These are phyloP conservation scores for Choiromyces venosus DNA, from an alignment of 495 filamentous ascomycete genomes.

Conservation along the genomic window DNA sequence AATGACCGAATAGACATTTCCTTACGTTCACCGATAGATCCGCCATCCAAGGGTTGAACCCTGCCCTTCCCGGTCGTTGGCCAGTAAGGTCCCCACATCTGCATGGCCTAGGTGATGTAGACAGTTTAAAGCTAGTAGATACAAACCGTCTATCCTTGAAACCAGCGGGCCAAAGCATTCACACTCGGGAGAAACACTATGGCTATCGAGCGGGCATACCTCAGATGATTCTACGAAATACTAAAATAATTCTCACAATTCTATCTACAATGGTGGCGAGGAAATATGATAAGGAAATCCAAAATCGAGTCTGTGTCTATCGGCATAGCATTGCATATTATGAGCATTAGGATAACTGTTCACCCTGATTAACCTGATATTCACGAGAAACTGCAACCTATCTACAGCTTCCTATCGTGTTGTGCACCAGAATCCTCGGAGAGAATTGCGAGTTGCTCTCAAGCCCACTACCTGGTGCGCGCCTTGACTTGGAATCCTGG, in stretches of 20 bases:
- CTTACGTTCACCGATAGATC: background rate
- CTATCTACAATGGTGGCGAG: background rate
- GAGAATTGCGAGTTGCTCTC: background rate
- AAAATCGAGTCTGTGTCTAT: background rate
- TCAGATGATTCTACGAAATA: background rate
- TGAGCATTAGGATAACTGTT: background rate
- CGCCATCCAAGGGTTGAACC: background rate
- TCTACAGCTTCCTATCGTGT: background rate
- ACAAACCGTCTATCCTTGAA: background rate
- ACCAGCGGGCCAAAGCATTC: background rate
- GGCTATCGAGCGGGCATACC: background rate
- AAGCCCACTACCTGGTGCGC: too few species aligned
- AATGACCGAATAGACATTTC: background rate
- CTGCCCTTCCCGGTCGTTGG: background rate
- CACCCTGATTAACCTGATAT: background rate
- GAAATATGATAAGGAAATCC: background rate
- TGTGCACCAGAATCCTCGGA: background rate
- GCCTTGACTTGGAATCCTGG: too few species aligned
- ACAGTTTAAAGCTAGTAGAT: background rate
- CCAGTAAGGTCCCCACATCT: background rate
- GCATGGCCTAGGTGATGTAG: background rate
- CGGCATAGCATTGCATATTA: background rate
- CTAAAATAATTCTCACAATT: background rate
- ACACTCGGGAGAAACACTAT: background rate
- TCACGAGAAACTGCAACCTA: background rate